Percentiles rank a stretch among this genome's conserved stretches.
These are phyloP conservation scores for Ascochyta fabae DNA, from an alignment of 2,329 filamentous ascomycete species.

Conservation along the genomic window DNA sequence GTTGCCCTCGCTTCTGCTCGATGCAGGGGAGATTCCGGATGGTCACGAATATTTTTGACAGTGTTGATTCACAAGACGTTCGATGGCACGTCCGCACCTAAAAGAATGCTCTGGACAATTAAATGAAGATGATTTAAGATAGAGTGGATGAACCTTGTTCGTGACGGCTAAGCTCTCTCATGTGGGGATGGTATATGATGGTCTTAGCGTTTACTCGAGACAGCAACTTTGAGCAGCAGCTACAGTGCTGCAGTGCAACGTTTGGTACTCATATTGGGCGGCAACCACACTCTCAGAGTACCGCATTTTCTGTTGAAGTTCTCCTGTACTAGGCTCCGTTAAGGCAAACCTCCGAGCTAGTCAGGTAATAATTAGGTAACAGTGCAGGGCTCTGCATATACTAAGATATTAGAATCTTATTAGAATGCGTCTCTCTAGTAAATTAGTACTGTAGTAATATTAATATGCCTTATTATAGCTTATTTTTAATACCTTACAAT, in stretches of 20 bases:
- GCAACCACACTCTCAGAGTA: not conserved
- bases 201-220: not conserved
- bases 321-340: too few species aligned
- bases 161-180: conserved; percentile 1
- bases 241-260: not conserved
- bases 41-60: not conserved
- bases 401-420: too few species aligned
- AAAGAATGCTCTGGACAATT: not conserved
- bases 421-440: too few species aligned
- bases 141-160: conserved; percentile 14
- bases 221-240: not conserved
- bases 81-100: not conserved
- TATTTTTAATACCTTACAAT: too few species aligned
- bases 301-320: too few species aligned
- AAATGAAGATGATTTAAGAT: conserved; percentile 20
- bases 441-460: too few species aligned
- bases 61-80: not conserved
- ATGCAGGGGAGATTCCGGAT: conserved; percentile 8
- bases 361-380: too few species aligned
- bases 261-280: not conserved
- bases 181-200: not conserved
- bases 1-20: conserved; percentile 16
- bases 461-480: too few species aligned
- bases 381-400: too few species aligned
- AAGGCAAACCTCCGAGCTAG: too few species aligned